Percentiles rank a stretch among this genome's conserved stretches.
Conservation (phyloP, 805 yeast genomes). For the Vanderwaltozyma tropicalis region DNA sequence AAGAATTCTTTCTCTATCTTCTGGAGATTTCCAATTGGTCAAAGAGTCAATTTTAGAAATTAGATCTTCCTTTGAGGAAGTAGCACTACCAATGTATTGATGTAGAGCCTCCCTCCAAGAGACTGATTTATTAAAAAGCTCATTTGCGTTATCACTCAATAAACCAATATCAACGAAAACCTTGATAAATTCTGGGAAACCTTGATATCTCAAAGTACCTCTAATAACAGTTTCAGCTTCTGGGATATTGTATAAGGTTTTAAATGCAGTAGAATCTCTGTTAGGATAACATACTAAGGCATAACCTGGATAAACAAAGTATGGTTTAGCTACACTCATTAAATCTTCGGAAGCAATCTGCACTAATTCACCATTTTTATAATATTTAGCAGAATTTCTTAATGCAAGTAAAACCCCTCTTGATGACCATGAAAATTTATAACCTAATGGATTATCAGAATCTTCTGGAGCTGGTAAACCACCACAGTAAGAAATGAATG, state of each 20-base stretch:
- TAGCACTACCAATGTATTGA: slow-evolving; percentile 60
- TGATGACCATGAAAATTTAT: slow-evolving; percentile 98
- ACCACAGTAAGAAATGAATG: slow-evolving; percentile 95
- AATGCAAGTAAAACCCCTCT: slow-evolving; percentile 95
- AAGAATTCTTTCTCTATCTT: slow-evolving; percentile 77
- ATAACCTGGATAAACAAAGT: slow-evolving; percentile 90
- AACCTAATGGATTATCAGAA: slow-evolving; percentile 96
- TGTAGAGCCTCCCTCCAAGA: slow-evolving; percentile 89
- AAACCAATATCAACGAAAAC: slow-evolving; percentile 90
- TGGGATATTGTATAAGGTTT: slow-evolving; percentile 85
- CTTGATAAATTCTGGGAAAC: slow-evolving; percentile 96
- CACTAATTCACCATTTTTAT: slow-evolving; percentile 74
- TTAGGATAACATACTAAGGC: slow-evolving; percentile 94
- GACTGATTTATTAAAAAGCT: slow-evolving; percentile 43
- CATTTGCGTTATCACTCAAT: slow-evolving; percentile 65
- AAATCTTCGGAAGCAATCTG: slow-evolving; percentile 78
- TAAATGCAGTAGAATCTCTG: slow-evolving; percentile 93
- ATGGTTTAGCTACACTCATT: slow-evolving; percentile 92
- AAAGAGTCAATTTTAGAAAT: slow-evolving; percentile 63
- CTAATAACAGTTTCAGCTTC: slow-evolving; percentile 95
- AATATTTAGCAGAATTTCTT: slow-evolving; percentile 86
- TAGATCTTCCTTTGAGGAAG: slow-evolving; percentile 62
- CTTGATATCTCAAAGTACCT: slow-evolving; percentile 96
- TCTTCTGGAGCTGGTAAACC: slow-evolving; percentile 97
- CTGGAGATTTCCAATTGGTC: slow-evolving; percentile 71